Percentiles rank a stretch among this genome's conserved stretches.
These are phyloP conservation scores for Colletotrichum viniferum DNA, from an alignment of 2,329 filamentous ascomycete genomes.

Conservation along the genomic window DNA sequence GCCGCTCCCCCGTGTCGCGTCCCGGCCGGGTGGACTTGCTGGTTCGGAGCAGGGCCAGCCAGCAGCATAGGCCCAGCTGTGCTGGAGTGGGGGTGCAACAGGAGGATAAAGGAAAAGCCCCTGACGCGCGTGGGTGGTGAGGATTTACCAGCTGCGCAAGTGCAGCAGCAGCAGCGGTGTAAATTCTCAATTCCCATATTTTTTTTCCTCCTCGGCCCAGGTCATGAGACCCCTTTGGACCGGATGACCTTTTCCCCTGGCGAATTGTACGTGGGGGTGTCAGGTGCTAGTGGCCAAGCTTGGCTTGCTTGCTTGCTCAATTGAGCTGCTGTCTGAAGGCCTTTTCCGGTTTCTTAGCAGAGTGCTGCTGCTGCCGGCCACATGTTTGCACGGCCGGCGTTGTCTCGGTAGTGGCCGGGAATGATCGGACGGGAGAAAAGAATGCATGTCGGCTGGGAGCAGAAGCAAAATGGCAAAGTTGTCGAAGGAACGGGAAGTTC, in stretches of 20 bases:
- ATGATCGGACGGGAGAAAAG: background rate
- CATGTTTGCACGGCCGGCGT: background rate
- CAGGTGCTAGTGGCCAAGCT: background rate
- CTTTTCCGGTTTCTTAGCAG: background rate
- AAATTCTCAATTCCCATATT: background rate
- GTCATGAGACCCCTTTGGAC: constrained; percentile 6
- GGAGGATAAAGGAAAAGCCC: background rate
- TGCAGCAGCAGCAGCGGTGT: background rate
- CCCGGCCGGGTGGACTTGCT: constrained; percentile 18
- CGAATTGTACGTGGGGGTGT: constrained; percentile 2
- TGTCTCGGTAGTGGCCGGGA: background rate
- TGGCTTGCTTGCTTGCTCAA: background rate
- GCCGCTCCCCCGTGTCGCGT: background rate
- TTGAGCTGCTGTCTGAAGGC: background rate
- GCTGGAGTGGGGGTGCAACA: background rate
- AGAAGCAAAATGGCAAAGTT: background rate
- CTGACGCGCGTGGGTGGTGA: background rate
- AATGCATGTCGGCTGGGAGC: background rate
- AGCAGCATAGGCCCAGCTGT: background rate
- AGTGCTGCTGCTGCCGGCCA: background rate
- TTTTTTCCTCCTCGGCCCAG: background rate
- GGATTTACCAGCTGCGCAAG: background rate
- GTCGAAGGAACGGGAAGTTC: background rate
- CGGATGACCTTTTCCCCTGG: constrained; percentile 9
- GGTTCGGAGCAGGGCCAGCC: background rate